phyloP scores from a whole-genome alignment of 2,329 filamentous ascomycete genomes.

The Plectosphaerella cucumerina region DNA sequence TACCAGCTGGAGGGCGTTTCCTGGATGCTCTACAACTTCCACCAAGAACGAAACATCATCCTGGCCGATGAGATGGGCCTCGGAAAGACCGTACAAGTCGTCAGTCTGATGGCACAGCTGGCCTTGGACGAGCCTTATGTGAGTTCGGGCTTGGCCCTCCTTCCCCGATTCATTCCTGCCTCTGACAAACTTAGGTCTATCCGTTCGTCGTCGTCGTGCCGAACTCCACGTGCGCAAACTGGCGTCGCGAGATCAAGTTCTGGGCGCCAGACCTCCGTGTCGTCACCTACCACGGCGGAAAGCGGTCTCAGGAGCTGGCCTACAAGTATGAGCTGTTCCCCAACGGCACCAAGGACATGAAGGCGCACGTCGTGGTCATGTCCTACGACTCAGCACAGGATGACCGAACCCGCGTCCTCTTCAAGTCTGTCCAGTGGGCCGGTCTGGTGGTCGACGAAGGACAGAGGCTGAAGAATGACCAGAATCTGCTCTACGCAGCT shows the following conservation, averaged over 20 bases:
- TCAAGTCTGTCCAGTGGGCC: constrained; percentile 74
- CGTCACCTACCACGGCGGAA: constrained; percentile 87
- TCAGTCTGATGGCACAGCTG: constrained; percentile 73
- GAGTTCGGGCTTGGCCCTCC: constrained; percentile 8
- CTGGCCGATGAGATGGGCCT: constrained; percentile 98
- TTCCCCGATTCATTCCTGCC: background rate
- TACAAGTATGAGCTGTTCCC: constrained; percentile 85
- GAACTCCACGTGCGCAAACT: constrained; percentile 95
- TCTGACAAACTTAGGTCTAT: constrained; percentile 50
- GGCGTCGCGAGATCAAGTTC: constrained; percentile 91
- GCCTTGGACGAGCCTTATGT: constrained; percentile 57
- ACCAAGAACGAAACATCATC: constrained; percentile 77
- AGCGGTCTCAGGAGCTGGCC: constrained; percentile 68
- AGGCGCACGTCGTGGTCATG: constrained; percentile 88
- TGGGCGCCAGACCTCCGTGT: constrained; percentile 85
- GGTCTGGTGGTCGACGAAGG: constrained; percentile 93
- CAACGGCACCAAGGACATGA: constrained; percentile 58
- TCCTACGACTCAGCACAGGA: constrained; percentile 89
- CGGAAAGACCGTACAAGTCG: constrained; percentile 93
- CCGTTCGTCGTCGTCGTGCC: constrained; percentile 92
- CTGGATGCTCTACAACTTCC: constrained; percentile 92
- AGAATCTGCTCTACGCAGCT: constrained; percentile 73
- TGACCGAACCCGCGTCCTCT: constrained; percentile 58
- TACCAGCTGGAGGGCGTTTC: constrained; percentile 93
- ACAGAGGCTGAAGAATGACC: constrained; percentile 91